Conservation (phyloP, 495 filamentous ascomycete species). For the Aspergillus cavernicola region DNA sequence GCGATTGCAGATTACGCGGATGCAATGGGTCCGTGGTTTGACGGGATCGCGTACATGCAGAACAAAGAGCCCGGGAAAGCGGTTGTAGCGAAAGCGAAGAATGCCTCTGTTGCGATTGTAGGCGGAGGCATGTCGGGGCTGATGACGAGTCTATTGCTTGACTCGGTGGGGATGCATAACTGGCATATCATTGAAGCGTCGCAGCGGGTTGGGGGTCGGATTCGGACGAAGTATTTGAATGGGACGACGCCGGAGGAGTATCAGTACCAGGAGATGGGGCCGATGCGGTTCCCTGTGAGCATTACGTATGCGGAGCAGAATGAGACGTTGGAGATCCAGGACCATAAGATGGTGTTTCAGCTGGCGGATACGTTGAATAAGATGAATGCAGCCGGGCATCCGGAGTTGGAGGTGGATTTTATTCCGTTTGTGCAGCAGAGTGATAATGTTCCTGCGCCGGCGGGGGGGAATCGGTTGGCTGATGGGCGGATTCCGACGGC, state of each 20-base stretch:
- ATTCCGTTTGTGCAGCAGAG: constrained; percentile 59
- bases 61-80: constrained; percentile 49
- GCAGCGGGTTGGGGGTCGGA: constrained; percentile 51
- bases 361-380: constrained; percentile 55
- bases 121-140: constrained; percentile 68
- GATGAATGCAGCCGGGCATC: constrained; percentile 46
- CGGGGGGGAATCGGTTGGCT: constrained; percentile 50
- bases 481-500: constrained; percentile 42
- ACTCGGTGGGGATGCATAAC: constrained; percentile 51
- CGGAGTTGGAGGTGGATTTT: constrained; percentile 58
- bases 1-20: constrained; percentile 44
- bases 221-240: constrained; percentile 61
- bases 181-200: constrained; percentile 54
- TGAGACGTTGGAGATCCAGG: constrained; percentile 51
- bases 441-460: constrained; percentile 48
- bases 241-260: constrained; percentile 55
- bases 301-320: constrained; percentile 49
- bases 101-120: constrained; percentile 51
- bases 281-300: constrained; percentile 59
- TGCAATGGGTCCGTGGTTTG: constrained; percentile 63
- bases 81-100: constrained; percentile 50
- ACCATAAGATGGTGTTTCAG: constrained; percentile 63
- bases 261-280: constrained; percentile 73
- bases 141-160: constrained; percentile 51
- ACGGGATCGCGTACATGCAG: constrained; percentile 60